A percentile compares a stretch with the other conserved stretches of the same genome.
Conservation (phyloP, 331 rosid genomes). For the Rhamnella rubrinervis region DNA sequence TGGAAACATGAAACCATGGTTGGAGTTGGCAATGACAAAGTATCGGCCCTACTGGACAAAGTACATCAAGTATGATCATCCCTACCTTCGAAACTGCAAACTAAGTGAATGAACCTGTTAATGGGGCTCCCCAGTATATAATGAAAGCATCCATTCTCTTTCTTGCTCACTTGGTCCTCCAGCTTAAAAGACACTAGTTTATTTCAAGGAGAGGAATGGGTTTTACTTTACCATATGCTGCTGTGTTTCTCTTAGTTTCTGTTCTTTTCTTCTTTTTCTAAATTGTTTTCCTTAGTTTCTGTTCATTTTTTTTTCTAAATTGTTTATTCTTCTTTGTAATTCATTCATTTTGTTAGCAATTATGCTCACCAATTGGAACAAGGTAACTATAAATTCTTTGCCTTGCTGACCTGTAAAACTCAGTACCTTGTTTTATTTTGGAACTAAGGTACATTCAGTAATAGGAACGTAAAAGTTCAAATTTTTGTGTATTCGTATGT, state of each 20-base stretch:
- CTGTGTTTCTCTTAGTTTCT: constrained; percentile 6
- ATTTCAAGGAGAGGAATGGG: constrained; percentile 10
- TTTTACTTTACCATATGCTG: constrained; percentile 1
- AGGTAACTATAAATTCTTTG: constrained; percentile 38
- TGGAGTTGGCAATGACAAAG: constrained; percentile 90
- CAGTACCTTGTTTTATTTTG: constrained; percentile 38
- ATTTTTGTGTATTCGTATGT: constrained; percentile 37
- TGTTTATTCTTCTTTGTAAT: constrained; percentile 55
- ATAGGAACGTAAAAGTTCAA: constrained; percentile 33
- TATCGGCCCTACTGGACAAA: constrained; percentile 83
- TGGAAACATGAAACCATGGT: constrained; percentile 98
- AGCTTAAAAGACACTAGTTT: constrained; percentile 5
- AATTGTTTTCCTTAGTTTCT: constrained; percentile 33
- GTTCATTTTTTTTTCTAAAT: constrained; percentile 27
- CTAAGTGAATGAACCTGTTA: constrained; percentile 42
- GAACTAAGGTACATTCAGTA: constrained; percentile 25
- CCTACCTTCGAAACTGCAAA: constrained; percentile 73
- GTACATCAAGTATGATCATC: constrained; percentile 74
- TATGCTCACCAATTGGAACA: constrained; percentile 44
- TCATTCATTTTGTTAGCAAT: constrained; percentile 58
- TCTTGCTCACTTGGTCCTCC: constrained; percentile 21
- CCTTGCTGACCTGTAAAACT: constrained; percentile 52
- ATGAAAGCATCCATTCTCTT: constrained; percentile 7
- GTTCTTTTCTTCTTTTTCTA: constrained; percentile 23
- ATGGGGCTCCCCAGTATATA: constrained; percentile 12